Evolutionary conservation across 2,329 filamentous ascomycete species (phyloP).

Genomic region (Microcera coccophila): DNA sequence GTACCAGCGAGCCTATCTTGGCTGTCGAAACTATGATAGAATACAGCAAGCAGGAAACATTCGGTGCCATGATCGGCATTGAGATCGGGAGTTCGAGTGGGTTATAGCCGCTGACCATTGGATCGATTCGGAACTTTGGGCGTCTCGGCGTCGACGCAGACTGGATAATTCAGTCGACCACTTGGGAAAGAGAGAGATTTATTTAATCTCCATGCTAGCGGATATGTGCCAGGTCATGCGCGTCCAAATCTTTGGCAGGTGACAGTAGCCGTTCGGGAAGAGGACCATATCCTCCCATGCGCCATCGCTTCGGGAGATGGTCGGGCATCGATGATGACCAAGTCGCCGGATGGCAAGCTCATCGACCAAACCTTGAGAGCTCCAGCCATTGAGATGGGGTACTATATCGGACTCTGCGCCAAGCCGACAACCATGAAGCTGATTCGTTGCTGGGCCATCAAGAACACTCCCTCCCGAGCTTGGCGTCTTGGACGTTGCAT

Average conservation of each 20-base stretch:
- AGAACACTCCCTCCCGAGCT: constrained; percentile 35
- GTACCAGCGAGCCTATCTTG: not conserved
- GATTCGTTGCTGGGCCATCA: constrained; percentile 31
- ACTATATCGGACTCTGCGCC: constrained; percentile 29
- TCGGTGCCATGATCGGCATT: constrained; percentile 3
- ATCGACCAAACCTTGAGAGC: constrained; percentile 10
- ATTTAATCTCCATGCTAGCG: not conserved
- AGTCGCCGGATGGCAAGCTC: constrained; percentile 26
- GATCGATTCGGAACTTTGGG: not conserved
- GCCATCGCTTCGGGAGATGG: constrained; percentile 16
- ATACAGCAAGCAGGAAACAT: not conserved
- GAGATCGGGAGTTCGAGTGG: constrained; percentile 53
- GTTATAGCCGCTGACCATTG: constrained; percentile 37
- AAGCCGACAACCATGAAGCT: constrained; percentile 30
- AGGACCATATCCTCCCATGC: constrained; percentile 32
- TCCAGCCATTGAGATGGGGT: constrained; percentile 26
- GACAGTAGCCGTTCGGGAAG: constrained; percentile 28
- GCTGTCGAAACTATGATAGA: not conserved
- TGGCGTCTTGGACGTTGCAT: constrained; percentile 50
- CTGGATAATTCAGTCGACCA: constrained; percentile 31
- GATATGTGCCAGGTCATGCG: constrained; percentile 9
- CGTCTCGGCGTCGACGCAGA: constrained; percentile 31
- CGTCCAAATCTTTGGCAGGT: constrained; percentile 27
- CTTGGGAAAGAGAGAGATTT: not conserved
- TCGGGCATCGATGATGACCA: constrained; percentile 8